A percentile compares a stretch with the other conserved stretches of the same genome.
Evolutionary conservation across 352 stramenopile genomes (phyloP).

Genomic region (Phytophthora europaea): DNA sequence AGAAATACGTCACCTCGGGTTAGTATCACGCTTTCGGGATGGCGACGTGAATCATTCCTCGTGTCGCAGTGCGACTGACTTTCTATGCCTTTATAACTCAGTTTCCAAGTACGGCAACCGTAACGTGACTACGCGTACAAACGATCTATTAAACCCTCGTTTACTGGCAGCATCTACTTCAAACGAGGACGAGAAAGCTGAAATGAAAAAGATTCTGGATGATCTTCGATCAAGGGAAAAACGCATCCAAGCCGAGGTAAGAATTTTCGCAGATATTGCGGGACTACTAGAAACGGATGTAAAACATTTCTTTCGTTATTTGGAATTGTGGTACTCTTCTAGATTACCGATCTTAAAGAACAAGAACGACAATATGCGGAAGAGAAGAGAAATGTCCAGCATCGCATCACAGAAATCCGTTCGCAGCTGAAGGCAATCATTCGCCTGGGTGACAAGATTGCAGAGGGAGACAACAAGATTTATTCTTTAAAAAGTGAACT

Average conservation of each 20-base stretch:
- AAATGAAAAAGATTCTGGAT: slow-evolving; percentile 67
- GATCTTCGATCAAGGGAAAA: slow-evolving; percentile 46
- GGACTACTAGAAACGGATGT: not conserved
- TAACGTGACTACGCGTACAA: slow-evolving; percentile 88
- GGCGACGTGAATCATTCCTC: not conserved
- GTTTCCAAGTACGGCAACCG: slow-evolving; percentile 89
- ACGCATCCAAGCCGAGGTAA: slow-evolving; percentile 70
- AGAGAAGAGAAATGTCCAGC: slow-evolving; percentile 64
- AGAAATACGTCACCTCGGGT: slow-evolving; percentile 90
- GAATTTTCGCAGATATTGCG: not conserved
- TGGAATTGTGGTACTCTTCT: not conserved
- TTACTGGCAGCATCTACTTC: slow-evolving; percentile 77
- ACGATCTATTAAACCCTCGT: slow-evolving; percentile 77
- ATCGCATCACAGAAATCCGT: slow-evolving; percentile 77
- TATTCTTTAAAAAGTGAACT: slow-evolving; percentile 78
- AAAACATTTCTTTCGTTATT: not conserved
- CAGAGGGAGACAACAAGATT: slow-evolving; percentile 74
- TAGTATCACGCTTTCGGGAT: slow-evolving; percentile 9
- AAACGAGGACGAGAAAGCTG: slow-evolving; percentile 80
- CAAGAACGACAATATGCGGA: slow-evolving; percentile 74
- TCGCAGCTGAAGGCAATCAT: slow-evolving; percentile 74
- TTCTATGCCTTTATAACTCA: slow-evolving; percentile 1
- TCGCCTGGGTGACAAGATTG: slow-evolving; percentile 81
- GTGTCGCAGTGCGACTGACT: not conserved
- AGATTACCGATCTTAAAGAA: slow-evolving; percentile 72